phyloP scores from a whole-genome alignment of 2,329 filamentous ascomycete genomes.

The Cercospora janseana region DNA sequence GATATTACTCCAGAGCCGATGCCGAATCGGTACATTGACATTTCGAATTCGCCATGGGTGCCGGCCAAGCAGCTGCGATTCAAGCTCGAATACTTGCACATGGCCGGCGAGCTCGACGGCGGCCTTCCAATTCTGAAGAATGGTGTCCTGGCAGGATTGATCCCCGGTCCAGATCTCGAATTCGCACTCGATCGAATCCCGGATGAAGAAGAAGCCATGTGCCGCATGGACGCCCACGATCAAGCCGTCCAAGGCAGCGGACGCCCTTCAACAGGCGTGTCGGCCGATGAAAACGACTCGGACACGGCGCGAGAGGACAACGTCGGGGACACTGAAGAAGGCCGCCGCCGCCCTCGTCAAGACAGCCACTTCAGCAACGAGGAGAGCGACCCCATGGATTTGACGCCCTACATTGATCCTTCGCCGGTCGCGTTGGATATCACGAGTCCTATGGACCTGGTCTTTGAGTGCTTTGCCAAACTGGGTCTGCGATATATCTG shows the following conservation, averaged over 20 bases:
- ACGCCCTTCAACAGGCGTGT: slow-evolving; percentile 12
- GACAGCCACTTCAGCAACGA: slow-evolving; percentile 5
- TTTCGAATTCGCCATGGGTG: slow-evolving; percentile 77
- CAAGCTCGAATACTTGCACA: slow-evolving; percentile 79
- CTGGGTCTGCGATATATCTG: slow-evolving; percentile 90
- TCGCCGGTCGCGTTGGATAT: slow-evolving; percentile 86
- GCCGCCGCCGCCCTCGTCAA: background rate
- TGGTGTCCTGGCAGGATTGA: slow-evolving; percentile 79
- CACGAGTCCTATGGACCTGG: slow-evolving; percentile 85
- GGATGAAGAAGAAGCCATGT: slow-evolving; percentile 70
- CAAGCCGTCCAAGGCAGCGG: slow-evolving; percentile 42
- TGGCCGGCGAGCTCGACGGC: slow-evolving; percentile 85
- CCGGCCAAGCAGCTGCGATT: slow-evolving; percentile 70
- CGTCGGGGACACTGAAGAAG: slow-evolving; percentile 10
- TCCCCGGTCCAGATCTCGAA: slow-evolving; percentile 90
- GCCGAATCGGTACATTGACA: slow-evolving; percentile 79
- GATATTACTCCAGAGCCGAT: slow-evolving; percentile 79
- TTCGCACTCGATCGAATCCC: slow-evolving; percentile 80
- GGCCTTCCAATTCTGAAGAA: slow-evolving; percentile 83
- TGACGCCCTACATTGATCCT: slow-evolving; percentile 87
- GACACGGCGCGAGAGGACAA: slow-evolving; percentile 17
- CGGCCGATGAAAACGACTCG: slow-evolving; percentile 14
- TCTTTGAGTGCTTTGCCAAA: slow-evolving; percentile 96
- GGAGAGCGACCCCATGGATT: slow-evolving; percentile 69
- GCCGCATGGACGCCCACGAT: slow-evolving; percentile 73